Evolutionary conservation across 2,329 filamentous ascomycete genomes (phyloP), one percentile per base, ranked within the genome.

Genomic region (Alternaria tenuissima): DNA sequence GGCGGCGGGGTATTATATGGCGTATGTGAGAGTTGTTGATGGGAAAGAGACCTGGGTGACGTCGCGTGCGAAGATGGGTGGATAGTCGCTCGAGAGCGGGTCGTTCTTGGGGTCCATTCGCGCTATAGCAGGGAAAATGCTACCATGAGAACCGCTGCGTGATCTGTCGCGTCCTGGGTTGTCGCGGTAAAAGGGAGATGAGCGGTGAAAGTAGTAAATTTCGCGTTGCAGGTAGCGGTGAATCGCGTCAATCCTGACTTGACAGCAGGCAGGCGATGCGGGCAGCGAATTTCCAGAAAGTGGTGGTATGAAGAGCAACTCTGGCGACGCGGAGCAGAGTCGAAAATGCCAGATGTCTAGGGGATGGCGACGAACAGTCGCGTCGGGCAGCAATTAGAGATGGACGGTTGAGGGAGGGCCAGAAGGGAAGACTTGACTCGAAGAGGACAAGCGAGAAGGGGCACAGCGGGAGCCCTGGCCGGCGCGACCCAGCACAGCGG

Each of bases 61-160:
- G 65, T 64, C 64, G 67, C 68, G 68, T 58, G 67, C 60, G 62
- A 72, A 76, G 16, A 71, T 52, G 8, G 74, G 74, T 46, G 75
- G 72, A 47, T 72, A 77, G 63, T 77, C 75, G 69, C 73, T 77
- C 65, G 73, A 68, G 52, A 76, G 72, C 69, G 75, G 73, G 48
- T 76, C 74, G 57, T 52, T 51, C 59, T 76, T 73, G 30, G 72
- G 76, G 64, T 75, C 76, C 76, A 78, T 78, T 52, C 67, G 70
- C 68, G 56, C 60, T 43, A 46, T 30, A n/a, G 41, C 53, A 52
- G 28, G 30, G 26, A n/a, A 30, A 34, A 28, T 56, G 28, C 41
- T 51, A 12, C 32, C 11, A 41, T 51, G 47, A 39, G 39, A 39
- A 44, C 36, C 30, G 24, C 53, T 28, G 41, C 41, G 53, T 28